A percentile compares a stretch with the other conserved stretches of the same genome.
Evolutionary conservation across 768 basidiomycete genomes (phyloP).

Genomic region (Strobilomyces echinocephalus): DNA sequence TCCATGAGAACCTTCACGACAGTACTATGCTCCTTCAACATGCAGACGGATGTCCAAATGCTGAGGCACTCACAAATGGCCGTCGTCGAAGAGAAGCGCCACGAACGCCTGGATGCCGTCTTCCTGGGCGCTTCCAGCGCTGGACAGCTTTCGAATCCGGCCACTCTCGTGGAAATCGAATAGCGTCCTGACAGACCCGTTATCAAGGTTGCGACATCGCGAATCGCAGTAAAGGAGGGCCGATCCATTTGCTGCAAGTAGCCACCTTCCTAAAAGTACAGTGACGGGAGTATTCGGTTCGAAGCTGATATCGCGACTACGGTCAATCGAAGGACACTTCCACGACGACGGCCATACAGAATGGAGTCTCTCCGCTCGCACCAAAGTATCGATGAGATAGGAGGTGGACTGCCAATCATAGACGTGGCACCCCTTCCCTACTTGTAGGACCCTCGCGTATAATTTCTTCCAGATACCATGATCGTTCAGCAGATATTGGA

Average conservation of each 20-base stretch:
- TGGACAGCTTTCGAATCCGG: neutral
- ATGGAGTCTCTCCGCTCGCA: neutral
- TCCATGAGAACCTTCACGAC: too few relatives aligned
- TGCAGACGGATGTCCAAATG: slow-evolving; percentile 2
- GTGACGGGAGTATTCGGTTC: neutral
- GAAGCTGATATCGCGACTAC: neutral
- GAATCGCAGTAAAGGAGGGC: slow-evolving; percentile 10
- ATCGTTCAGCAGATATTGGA: neutral
- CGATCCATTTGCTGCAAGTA: slow-evolving; percentile 7
- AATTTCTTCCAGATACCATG: neutral
- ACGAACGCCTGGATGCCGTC: slow-evolving; percentile 6
- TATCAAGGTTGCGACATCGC: neutral
- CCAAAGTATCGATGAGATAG: slow-evolving; percentile 1
- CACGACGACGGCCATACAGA: slow-evolving; percentile 8
- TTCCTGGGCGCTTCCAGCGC: neutral
- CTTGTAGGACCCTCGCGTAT: too few relatives aligned
- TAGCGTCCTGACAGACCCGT: neutral
- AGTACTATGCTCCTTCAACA: neutral
- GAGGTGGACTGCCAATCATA: slow-evolving; percentile 11
- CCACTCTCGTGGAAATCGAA: neutral
- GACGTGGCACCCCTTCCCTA: too few relatives aligned
- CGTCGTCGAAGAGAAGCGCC: slow-evolving; percentile 1
- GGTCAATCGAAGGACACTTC: neutral
- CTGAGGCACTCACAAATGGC: neutral
- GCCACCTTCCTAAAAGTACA: slow-evolving; percentile 7